Evolutionary conservation across 495 filamentous ascomycete species (phyloP).

Genomic region (Xylaria nigripes): DNA sequence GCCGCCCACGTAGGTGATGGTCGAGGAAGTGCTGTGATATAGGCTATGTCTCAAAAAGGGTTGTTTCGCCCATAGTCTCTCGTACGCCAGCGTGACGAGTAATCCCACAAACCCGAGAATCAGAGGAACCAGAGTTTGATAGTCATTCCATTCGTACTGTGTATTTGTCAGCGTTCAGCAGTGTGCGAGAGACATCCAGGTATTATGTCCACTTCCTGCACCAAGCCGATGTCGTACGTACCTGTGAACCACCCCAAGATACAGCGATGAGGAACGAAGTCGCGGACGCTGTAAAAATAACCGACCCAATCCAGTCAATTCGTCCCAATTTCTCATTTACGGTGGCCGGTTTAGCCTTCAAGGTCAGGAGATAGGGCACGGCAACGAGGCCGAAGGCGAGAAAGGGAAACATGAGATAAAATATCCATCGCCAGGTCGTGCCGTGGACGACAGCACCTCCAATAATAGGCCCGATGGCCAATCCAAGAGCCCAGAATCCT

Average conservation of each 20-base stretch:
- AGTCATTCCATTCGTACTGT: constrained; percentile 43
- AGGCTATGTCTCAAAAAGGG: constrained; percentile 48
- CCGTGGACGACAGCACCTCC: constrained; percentile 63
- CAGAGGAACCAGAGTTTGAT: constrained; percentile 40
- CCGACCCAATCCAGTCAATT: constrained; percentile 34
- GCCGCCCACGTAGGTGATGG: constrained; percentile 28
- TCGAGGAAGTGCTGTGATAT: constrained; percentile 33
- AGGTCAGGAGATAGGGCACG: constrained; percentile 28
- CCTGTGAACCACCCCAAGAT: constrained; percentile 45
- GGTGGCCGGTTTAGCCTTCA: constrained; percentile 25
- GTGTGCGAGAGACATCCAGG: not conserved
- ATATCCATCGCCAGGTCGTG: constrained; percentile 36
- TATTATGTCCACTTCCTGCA: too few species aligned
- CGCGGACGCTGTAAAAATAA: constrained; percentile 39
- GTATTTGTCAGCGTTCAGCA: constrained; percentile 2
- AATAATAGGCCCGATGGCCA: constrained; percentile 63
- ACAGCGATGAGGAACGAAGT: constrained; percentile 48
- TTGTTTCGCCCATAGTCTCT: constrained; percentile 34
- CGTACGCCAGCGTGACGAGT: constrained; percentile 29
- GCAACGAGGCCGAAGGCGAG: constrained; percentile 28
- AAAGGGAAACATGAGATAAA: constrained; percentile 37
- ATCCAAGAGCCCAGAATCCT: constrained; percentile 60
- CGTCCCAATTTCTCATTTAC: constrained; percentile 24
- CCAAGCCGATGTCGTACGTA: not conserved
- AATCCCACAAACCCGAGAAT: constrained; percentile 31